These are phyloP conservation scores for Aspergillus coremiiformis DNA, from an alignment of 495 filamentous ascomycete species.

Conservation along the genomic window DNA sequence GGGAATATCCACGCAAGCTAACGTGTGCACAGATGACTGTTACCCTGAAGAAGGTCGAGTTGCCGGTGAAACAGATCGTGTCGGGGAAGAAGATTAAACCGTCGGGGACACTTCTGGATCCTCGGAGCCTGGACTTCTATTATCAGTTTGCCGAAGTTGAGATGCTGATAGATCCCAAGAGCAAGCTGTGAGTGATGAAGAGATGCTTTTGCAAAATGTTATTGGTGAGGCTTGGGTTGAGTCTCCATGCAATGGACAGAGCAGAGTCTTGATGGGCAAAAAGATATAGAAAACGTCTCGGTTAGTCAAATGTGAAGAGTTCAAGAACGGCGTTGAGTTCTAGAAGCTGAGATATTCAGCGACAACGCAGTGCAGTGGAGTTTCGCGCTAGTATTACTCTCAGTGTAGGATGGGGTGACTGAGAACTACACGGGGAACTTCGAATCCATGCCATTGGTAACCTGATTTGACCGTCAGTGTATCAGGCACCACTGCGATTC, in stretches of 20 bases:
- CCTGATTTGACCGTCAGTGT: background rate
- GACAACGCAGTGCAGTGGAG: too few relatives aligned
- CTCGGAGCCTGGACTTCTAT: conserved; percentile 64
- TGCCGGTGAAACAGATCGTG: conserved; percentile 79
- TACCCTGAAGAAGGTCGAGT: conserved; percentile 77
- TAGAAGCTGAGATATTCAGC: too few relatives aligned
- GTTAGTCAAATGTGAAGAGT: too few relatives aligned
- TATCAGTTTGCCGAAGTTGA: conserved; percentile 76
- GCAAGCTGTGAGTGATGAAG: conserved; percentile 7
- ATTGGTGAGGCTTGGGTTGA: too few relatives aligned
- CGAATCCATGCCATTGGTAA: background rate
- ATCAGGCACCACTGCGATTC: background rate
- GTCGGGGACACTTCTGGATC: conserved; percentile 67
- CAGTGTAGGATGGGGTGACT: too few relatives aligned
- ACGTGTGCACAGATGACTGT: conserved; percentile 55
- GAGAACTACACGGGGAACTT: too few relatives aligned
- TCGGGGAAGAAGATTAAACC: conserved; percentile 65
- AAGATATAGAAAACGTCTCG: too few relatives aligned
- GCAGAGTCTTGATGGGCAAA: too few relatives aligned
- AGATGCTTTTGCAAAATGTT: background rate
- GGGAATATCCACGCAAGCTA: background rate
- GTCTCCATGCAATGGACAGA: too few relatives aligned
- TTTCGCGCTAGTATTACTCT: too few relatives aligned
- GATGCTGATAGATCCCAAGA: conserved; percentile 36
- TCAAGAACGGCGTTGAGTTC: too few relatives aligned